Percentiles rank a stretch among this genome's conserved stretches.
phyloP scores from a whole-genome alignment of 192 early-diverging fungal species.

The Coemansia sp. region DNA sequence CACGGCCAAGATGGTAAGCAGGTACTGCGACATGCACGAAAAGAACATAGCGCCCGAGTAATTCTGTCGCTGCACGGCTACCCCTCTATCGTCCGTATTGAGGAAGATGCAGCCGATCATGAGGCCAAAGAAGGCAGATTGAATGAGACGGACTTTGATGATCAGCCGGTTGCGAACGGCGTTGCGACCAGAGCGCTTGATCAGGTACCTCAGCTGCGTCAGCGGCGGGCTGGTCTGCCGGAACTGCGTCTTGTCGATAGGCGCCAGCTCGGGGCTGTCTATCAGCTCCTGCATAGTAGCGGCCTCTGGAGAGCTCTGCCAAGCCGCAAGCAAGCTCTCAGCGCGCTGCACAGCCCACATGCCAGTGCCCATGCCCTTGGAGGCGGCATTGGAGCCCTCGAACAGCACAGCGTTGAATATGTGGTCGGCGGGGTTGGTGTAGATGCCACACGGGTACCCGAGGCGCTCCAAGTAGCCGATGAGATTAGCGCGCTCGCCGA shows the following conservation, averaged over 20 bases:
- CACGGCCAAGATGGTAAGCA: conserved; percentile 52
- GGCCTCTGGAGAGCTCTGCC: conserved; percentile 42
- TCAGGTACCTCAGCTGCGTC: conserved; percentile 51
- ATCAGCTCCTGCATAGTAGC: conserved; percentile 16
- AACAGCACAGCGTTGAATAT: conserved; percentile 63
- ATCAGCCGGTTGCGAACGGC: conserved; percentile 59
- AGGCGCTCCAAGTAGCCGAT: conserved; percentile 54
- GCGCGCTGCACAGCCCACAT: conserved; percentile 20
- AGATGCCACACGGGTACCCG: conserved; percentile 58
- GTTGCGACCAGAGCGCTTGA: conserved; percentile 49
- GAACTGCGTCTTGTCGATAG: conserved; percentile 24
- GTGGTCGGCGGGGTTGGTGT: conserved; percentile 63
- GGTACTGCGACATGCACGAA: conserved; percentile 46
- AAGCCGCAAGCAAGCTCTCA: conserved; percentile 29
- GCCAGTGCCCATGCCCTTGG: neutral
- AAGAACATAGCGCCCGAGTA: conserved; percentile 61
- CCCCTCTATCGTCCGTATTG: conserved; percentile 43
- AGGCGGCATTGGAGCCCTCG: conserved; percentile 4
- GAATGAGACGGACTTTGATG: conserved; percentile 48
- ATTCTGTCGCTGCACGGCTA: conserved; percentile 53
- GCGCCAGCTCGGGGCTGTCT: conserved; percentile 23
- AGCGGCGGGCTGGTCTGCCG: conserved; percentile 24
- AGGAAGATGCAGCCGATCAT: conserved; percentile 61
- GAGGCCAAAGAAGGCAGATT: conserved; percentile 55
- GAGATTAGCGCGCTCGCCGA: conserved; percentile 55